A percentile compares a stretch with the other conserved stretches of the same genome.
These are phyloP conservation scores for Boletus rubroflammeus DNA, from an alignment of 768 basidiomycete species.

Conservation along the genomic window DNA sequence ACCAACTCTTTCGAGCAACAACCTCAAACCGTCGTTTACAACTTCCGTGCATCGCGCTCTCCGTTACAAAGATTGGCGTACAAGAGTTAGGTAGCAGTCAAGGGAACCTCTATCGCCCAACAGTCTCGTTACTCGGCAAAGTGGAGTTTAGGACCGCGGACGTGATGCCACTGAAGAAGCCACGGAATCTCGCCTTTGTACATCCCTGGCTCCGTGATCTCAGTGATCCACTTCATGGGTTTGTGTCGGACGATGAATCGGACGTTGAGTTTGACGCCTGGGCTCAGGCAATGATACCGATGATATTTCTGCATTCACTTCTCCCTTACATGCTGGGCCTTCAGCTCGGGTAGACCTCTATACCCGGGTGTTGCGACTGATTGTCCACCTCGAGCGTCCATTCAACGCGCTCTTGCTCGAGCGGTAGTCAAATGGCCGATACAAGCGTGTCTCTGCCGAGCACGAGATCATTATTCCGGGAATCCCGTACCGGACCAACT, in stretches of 20 bases:
- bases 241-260: background rate
- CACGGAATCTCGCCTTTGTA: background rate
- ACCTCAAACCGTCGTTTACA: too few relatives aligned
- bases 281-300: too few relatives aligned
- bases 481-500: too few relatives aligned
- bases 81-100: too few relatives aligned
- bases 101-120: too few relatives aligned
- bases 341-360: background rate
- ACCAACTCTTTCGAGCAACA: too few relatives aligned
- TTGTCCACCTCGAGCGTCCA: background rate
- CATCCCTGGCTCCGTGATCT: slow-evolving; percentile 13
- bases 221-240: background rate
- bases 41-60: too few relatives aligned
- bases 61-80: too few relatives aligned
- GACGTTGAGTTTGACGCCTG: background rate
- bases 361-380: background rate
- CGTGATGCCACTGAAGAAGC: background rate
- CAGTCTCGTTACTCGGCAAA: background rate
- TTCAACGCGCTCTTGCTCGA: slow-evolving; percentile 7
- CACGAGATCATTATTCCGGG: slow-evolving; percentile 1
- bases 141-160: background rate
- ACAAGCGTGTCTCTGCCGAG: slow-evolving; percentile 19
- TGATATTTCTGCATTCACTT: background rate
- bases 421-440: background rate
- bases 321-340: background rate